These are phyloP conservation scores for Cladosporium oxysporum DNA, from an alignment of 2,329 filamentous ascomycete genomes.

Conservation along the genomic window DNA sequence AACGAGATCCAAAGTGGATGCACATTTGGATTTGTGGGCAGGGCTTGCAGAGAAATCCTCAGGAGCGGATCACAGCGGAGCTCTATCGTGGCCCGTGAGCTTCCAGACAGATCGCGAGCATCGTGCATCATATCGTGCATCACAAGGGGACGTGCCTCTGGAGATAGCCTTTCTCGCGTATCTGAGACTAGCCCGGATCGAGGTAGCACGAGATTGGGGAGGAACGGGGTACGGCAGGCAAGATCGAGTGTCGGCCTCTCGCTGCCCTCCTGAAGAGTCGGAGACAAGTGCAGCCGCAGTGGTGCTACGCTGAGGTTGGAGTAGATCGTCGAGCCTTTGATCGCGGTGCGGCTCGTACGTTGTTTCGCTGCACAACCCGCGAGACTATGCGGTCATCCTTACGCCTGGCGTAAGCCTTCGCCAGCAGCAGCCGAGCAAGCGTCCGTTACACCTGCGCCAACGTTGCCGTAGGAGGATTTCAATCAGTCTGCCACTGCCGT, in stretches of 20 bases:
- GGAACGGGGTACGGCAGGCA: neutral
- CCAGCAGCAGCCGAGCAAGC: neutral
- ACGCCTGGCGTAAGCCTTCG: neutral
- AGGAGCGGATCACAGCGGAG: neutral
- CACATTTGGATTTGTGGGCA: neutral
- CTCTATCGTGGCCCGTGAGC: neutral
- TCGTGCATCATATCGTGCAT: neutral
- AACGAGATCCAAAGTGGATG: neutral
- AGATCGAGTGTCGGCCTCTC: slow-evolving; percentile 9
- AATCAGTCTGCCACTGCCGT: neutral
- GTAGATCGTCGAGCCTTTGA: neutral
- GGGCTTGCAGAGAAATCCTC: slow-evolving; percentile 1
- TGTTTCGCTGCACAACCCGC: neutral
- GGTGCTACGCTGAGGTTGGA: neutral
- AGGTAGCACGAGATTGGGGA: slow-evolving; percentile 2
- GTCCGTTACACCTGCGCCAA: neutral
- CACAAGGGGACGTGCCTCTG: neutral
- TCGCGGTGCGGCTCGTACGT: neutral
- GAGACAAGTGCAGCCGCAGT: neutral
- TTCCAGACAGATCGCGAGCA: neutral
- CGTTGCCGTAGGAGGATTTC: slow-evolving; percentile 4
- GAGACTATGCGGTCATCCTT: slow-evolving; percentile 8
- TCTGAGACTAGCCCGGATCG: neutral
- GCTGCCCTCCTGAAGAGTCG: neutral
- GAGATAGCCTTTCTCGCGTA: slow-evolving; percentile 11